Evolutionary conservation across 73 alveolate genomes (phyloP).

Genomic region (Vitrella brassicaformis): DNA sequence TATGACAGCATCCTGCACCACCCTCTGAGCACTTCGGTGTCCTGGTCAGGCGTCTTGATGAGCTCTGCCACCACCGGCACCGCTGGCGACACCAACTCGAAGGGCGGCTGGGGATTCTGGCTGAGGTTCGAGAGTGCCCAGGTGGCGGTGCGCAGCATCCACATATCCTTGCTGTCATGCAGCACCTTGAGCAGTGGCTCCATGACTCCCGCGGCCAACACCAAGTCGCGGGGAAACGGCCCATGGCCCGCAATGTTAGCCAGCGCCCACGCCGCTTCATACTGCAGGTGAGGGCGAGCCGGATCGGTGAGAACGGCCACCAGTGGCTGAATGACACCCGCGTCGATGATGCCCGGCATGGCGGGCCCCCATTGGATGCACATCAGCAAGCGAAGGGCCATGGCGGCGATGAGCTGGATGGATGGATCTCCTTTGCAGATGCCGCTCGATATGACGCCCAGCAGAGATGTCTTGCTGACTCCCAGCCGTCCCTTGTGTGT

Average conservation of each 20-base stretch:
- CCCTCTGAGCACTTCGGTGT: constrained; percentile 74
- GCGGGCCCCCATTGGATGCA: constrained; percentile 76
- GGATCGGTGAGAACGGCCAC: constrained; percentile 60
- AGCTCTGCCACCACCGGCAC: constrained; percentile 69
- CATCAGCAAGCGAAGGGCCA: constrained; percentile 85
- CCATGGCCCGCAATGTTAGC: constrained; percentile 91
- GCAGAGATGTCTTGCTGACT: no score
- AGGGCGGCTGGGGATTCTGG: constrained; percentile 80
- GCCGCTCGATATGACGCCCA: no score
- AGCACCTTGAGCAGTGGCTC: constrained; percentile 63
- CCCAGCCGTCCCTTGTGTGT: no score
- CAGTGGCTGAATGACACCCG: constrained; percentile 76
- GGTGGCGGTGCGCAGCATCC: constrained; percentile 63
- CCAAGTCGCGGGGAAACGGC: constrained; percentile 58
- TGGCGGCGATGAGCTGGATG: constrained; percentile 51
- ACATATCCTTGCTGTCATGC: constrained; percentile 48
- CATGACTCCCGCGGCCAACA: constrained; percentile 66
- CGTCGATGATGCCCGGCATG: constrained; percentile 82
- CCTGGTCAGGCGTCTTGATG: constrained; percentile 52
- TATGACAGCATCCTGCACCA: constrained; percentile 76
- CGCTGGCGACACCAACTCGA: constrained; percentile 50
- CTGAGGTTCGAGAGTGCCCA: constrained; percentile 90
- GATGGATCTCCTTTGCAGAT: background rate
- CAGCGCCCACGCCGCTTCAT: constrained; percentile 92
- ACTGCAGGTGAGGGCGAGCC: constrained; percentile 69